Conservation (phyloP, 495 filamentous ascomycete species). For the Neurospora pannonica region DNA sequence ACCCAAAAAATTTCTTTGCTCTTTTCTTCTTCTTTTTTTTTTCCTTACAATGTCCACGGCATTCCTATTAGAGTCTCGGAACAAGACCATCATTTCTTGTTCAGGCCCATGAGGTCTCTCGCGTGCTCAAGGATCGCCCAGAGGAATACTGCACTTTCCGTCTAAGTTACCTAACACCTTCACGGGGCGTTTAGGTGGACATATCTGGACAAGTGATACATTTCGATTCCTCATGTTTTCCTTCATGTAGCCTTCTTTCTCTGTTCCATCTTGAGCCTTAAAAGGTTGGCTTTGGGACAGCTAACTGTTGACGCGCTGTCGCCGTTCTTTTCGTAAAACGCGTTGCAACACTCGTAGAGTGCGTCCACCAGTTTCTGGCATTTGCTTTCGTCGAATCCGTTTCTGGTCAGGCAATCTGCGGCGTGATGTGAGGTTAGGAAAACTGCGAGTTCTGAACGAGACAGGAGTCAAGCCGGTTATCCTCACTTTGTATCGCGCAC, state of each 20-base stretch:
- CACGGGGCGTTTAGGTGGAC: conserved; percentile 34
- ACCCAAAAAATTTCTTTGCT: conserved; percentile 14
- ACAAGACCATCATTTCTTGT: conserved; percentile 87
- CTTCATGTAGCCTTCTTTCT: conserved; percentile 34
- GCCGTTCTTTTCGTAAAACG: conserved; percentile 75
- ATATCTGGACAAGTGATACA: conserved; percentile 39
- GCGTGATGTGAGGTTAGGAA: conserved; percentile 6
- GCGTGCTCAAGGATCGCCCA: conserved; percentile 99
- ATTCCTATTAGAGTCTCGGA: conserved; percentile 99
- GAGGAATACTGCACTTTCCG: conserved; percentile 59
- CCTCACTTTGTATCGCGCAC: conserved; percentile 82
- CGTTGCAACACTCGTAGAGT: conserved; percentile 90
- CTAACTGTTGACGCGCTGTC: conserved; percentile 67
- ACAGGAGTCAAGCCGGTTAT: not conserved
- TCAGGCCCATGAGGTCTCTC: conserved; percentile 76
- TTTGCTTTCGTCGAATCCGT: conserved; percentile 78
- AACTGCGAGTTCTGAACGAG: conserved; percentile 4
- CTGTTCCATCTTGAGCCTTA: conserved; percentile 84
- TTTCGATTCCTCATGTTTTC: conserved; percentile 9
- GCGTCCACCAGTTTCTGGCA: conserved; percentile 75
- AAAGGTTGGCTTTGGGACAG: conserved; percentile 73
- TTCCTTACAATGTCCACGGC: conserved; percentile 74
- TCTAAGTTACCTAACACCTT: conserved; percentile 50
- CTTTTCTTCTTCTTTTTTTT: conserved; percentile 38
- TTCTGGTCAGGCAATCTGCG: conserved; percentile 71